A percentile compares a stretch with the other conserved stretches of the same genome.
phyloP scores from a whole-genome alignment of 2,329 filamentous ascomycete genomes.

The Alternaria viburni region DNA sequence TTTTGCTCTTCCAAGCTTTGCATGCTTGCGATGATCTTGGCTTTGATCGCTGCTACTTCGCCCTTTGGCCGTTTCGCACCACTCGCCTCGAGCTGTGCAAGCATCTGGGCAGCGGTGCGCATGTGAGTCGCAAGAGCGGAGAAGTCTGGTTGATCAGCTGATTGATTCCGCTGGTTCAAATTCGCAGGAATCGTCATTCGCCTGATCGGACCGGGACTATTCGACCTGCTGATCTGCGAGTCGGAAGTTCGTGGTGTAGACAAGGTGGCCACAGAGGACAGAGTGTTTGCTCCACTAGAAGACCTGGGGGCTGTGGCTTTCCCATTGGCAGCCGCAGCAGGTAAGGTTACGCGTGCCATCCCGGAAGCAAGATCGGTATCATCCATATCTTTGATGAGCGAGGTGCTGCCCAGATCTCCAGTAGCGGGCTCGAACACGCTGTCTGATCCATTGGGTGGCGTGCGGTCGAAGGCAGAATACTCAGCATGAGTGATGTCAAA shows the following conservation, averaged over 20 bases:
- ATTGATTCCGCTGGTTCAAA: constrained; percentile 58
- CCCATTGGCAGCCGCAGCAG: constrained; percentile 26
- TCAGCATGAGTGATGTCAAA: constrained; percentile 69
- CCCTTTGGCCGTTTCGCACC: constrained; percentile 79
- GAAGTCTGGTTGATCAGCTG: constrained; percentile 76
- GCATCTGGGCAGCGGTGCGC: constrained; percentile 85
- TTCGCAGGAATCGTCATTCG: constrained; percentile 64
- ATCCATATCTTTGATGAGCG: constrained; percentile 66
- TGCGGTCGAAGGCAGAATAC: constrained; percentile 52
- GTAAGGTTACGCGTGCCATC: constrained; percentile 37
- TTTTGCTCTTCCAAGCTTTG: constrained; percentile 85
- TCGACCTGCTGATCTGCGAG: constrained; percentile 70
- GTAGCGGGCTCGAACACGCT: constrained; percentile 85
- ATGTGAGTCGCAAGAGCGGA: constrained; percentile 85
- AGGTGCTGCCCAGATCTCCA: constrained; percentile 77
- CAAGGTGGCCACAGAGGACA: constrained; percentile 65
- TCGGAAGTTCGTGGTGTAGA: constrained; percentile 73
- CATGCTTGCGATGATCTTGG: constrained; percentile 90
- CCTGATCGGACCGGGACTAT: constrained; percentile 66
- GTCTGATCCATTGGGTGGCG: constrained; percentile 59
- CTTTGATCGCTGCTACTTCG: constrained; percentile 82
- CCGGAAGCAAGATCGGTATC: constrained; percentile 50
- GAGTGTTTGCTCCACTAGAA: constrained; percentile 67
- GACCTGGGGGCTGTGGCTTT: constrained; percentile 57
- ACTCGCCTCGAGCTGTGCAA: constrained; percentile 81